Percentiles rank a stretch among this genome's conserved stretches.
Conservation (phyloP, 2,329 filamentous ascomycete genomes). For the Graphium sp. region DNA sequence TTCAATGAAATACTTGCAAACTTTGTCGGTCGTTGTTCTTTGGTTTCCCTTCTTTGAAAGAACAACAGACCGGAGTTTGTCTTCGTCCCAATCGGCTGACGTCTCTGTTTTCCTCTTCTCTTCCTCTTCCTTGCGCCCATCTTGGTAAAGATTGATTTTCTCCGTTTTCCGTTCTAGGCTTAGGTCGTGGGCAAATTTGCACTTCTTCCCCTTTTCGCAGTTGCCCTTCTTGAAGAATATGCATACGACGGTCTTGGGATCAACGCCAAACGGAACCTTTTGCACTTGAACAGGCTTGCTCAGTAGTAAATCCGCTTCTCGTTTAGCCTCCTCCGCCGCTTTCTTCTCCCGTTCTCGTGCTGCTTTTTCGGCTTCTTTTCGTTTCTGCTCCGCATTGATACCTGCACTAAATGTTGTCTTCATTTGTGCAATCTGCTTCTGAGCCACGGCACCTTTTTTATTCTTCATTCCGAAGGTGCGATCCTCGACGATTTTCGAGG, state of each 20-base stretch:
- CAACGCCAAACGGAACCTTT: conserved; percentile 93
- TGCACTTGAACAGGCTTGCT: conserved; percentile 89
- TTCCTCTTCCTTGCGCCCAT: conserved; percentile 57
- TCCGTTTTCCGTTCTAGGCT: conserved; percentile 79
- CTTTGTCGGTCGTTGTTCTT: conserved; percentile 87
- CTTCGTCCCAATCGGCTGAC: conserved; percentile 95
- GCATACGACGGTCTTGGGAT: conserved; percentile 93
- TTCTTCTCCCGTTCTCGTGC: conserved; percentile 73
- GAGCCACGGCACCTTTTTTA: conserved; percentile 84
- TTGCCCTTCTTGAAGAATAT: conserved; percentile 95
- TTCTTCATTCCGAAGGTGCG: conserved; percentile 99
- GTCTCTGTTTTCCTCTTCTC: conserved; percentile 78
- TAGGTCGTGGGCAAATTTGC: conserved; percentile 92
- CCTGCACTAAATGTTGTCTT: conserved; percentile 54
- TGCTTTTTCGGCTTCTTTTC: conserved; percentile 50
- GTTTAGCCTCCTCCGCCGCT: conserved; percentile 71
- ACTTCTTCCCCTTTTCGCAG: conserved; percentile 94
- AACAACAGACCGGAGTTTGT: conserved; percentile 81
- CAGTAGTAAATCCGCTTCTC: conserved; percentile 66
- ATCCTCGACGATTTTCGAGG: conserved; percentile 61
- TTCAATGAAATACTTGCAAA: conserved; percentile 96
- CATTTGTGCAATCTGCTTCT: conserved; percentile 81
- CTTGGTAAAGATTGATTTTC: conserved; percentile 84
- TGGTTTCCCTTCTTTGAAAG: conserved; percentile 96
- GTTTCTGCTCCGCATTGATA: conserved; percentile 77